Evolutionary conservation across 108 stramenopile genomes (phyloP).

Genomic region (Aurantiochytrium sp.): DNA sequence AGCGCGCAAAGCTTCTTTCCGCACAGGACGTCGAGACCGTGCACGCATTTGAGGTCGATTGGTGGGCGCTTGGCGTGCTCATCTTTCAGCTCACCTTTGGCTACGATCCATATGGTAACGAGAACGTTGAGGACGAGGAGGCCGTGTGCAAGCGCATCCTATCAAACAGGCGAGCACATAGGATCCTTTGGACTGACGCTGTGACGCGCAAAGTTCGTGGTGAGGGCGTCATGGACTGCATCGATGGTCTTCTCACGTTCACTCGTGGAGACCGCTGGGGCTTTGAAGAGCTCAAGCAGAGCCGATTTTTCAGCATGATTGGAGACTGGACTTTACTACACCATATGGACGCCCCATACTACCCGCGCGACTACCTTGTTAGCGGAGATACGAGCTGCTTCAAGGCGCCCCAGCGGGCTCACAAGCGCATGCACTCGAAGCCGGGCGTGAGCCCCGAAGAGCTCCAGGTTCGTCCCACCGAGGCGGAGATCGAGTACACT

Average conservation of each 20-base stretch:
- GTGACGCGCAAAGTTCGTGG: not conserved
- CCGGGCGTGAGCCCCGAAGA: not conserved
- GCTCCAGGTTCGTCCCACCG: not conserved
- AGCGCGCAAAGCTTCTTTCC: not conserved
- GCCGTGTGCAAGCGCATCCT: not conserved
- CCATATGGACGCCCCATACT: not conserved
- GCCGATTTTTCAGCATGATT: not conserved
- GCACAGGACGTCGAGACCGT: not conserved
- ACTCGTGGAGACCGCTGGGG: not conserved
- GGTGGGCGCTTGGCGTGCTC: slow-evolving; percentile 24
- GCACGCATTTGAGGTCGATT: not conserved
- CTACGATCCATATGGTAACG: not conserved
- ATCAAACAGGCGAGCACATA: not conserved
- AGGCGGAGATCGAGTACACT: not conserved
- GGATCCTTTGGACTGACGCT: not conserved
- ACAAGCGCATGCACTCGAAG: not conserved
- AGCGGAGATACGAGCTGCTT: not conserved
- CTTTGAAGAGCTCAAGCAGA: not conserved
- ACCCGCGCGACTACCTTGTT: not conserved
- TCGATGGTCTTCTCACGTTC: not conserved
- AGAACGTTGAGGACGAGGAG: not conserved
- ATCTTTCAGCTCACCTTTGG: not conserved
- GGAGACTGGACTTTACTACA: not conserved
- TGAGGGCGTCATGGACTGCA: not conserved
- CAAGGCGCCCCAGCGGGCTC: not conserved